Percentiles rank a stretch among this genome's conserved stretches.
Evolutionary conservation across 129 eudicot species (phyloP).

Genomic region (Apium graveolens): DNA sequence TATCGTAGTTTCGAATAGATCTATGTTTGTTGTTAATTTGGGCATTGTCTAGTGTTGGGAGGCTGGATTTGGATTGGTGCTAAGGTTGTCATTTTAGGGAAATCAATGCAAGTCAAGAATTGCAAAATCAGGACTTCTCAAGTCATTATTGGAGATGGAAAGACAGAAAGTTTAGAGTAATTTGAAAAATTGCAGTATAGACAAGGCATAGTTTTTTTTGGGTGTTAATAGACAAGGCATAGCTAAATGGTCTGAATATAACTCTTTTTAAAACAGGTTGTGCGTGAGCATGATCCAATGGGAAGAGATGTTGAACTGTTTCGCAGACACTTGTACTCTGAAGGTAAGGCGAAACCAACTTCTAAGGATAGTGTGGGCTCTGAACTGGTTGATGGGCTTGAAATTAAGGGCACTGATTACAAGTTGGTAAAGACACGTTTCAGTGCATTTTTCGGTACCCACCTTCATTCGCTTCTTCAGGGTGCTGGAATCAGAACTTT

Average conservation of each 20-base stretch:
- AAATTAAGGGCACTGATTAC: slow-evolving; percentile 64
- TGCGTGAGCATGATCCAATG: slow-evolving; percentile 84
- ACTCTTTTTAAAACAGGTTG: slow-evolving; percentile 40
- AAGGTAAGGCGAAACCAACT: slow-evolving; percentile 62
- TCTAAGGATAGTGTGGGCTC: slow-evolving; percentile 80
- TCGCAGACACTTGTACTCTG: slow-evolving; percentile 54
- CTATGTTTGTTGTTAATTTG: neutral
- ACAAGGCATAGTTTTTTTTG: neutral
- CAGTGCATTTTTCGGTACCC: slow-evolving; percentile 82
- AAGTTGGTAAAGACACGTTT: slow-evolving; percentile 85
- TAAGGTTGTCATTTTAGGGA: neutral
- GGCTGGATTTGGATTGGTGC: neutral
- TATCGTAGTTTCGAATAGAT: neutral
- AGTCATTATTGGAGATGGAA: neutral
- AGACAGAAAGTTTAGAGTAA: neutral
- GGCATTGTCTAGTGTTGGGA: slow-evolving; percentile 1
- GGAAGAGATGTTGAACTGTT: slow-evolving; percentile 97
- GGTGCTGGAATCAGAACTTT: slow-evolving; percentile 52
- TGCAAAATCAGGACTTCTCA: neutral
- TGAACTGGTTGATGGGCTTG: slow-evolving; percentile 70
- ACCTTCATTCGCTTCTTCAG: slow-evolving; percentile 73
- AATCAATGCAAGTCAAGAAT: neutral
- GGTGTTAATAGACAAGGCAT: no score
- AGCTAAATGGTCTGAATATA: neutral
- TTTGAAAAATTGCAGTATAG: neutral